Conservation (phyloP, 2,329 filamentous ascomycete genomes). For the Neofusicoccum kwambonambiense region DNA sequence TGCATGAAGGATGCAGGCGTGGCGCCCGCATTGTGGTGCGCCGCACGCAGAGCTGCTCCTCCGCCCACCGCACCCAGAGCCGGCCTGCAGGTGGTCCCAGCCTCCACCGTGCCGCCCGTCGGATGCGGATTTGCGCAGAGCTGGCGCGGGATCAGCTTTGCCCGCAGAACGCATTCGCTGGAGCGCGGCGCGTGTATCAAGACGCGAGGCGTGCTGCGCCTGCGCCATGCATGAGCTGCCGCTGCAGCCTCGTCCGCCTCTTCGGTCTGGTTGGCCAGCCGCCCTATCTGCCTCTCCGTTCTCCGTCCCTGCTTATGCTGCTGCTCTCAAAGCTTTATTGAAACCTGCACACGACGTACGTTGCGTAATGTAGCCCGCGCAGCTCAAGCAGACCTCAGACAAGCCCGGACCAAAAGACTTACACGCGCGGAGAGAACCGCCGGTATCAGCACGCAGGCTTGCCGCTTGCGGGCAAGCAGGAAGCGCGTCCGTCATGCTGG, state of each 20-base stretch:
- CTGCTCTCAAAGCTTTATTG: not conserved
- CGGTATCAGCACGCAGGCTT: not conserved
- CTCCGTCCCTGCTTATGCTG: constrained; percentile 2
- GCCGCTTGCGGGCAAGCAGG: not conserved
- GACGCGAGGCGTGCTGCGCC: not conserved
- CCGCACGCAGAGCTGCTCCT: not conserved
- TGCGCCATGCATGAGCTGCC: constrained; percentile 2
- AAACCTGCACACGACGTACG: not conserved
- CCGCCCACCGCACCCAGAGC: not conserved
- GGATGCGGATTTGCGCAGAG: not conserved
- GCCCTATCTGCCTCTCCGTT: not conserved
- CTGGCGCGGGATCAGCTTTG: not conserved
- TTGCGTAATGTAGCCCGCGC: constrained; percentile 2
- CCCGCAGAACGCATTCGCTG: not conserved
- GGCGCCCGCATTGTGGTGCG: not conserved
- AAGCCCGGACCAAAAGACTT: not conserved
- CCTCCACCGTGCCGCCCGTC: not conserved
- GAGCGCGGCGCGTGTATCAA: not conserved
- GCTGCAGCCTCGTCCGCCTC: not conserved
- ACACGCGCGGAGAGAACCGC: not conserved
- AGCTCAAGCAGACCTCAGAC: constrained; percentile 2
- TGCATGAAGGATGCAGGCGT: not conserved
- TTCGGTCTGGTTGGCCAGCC: not conserved
- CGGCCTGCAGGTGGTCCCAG: not conserved
- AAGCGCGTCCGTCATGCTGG: not conserved